Conservation (phyloP, 2,329 filamentous ascomycete species). For the Cephalotrichum gorgonifer region DNA sequence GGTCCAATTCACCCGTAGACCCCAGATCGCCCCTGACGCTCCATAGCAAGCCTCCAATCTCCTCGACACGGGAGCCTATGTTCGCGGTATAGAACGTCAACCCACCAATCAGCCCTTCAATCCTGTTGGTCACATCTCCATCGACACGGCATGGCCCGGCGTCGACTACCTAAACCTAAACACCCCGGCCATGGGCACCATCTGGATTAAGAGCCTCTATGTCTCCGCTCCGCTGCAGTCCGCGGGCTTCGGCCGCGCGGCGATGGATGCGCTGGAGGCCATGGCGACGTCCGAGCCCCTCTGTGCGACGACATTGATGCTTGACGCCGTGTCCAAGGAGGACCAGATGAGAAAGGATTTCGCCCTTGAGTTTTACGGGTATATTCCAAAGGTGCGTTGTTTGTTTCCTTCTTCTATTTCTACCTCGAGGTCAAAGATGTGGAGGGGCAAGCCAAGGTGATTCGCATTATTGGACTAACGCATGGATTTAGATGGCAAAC, state of each 20-base stretch:
- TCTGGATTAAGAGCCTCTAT: conserved; percentile 21
- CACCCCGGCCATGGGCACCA: conserved; percentile 11
- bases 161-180: conserved; percentile 8
- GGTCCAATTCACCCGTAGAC: no score
- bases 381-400: not conserved
- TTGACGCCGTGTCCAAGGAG: conserved; percentile 17
- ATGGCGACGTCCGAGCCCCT: conserved; percentile 16
- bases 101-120: conserved; percentile 9
- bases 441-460: no score
- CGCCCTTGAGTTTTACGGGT: not conserved
- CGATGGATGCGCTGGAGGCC: conserved; percentile 17
- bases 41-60: not conserved
- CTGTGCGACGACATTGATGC: conserved; percentile 13
- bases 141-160: conserved; percentile 9
- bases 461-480: not conserved
- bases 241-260: conserved; percentile 15
- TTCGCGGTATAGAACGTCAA: conserved; percentile 5
- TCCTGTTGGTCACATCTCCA: conserved; percentile 15
- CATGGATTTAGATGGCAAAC: conserved; percentile 14
- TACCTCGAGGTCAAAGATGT: no score
- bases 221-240: conserved; percentile 14
- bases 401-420: not conserved
- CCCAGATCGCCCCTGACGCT: not conserved
- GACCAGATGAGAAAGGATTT: conserved; percentile 7
- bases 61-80: not conserved